Conservation (phyloP, 768 basidiomycete genomes). For the Pisolithus microcarpus region DNA sequence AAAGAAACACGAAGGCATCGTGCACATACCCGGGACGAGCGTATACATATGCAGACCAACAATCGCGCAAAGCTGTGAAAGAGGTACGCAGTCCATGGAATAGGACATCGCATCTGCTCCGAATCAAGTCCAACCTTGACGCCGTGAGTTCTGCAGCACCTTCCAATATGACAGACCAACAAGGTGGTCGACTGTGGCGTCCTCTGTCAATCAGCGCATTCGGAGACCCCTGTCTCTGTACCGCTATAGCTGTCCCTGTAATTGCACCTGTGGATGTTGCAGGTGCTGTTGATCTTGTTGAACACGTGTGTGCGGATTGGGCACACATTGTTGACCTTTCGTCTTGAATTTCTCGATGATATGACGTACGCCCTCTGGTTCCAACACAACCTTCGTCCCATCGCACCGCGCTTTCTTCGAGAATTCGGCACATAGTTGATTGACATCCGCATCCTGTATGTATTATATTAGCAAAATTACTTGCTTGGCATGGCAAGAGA, state of each 20-base stretch:
- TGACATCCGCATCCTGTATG: conserved; percentile 66
- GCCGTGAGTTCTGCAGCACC: no score
- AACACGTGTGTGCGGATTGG: neutral
- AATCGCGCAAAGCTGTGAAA: no score
- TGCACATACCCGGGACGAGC: neutral
- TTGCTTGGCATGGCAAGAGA: no score
- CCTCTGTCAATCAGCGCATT: neutral
- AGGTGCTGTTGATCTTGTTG: conserved; percentile 5
- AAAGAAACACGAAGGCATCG: no score
- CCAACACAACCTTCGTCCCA: conserved; percentile 75
- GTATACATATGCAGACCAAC: no score
- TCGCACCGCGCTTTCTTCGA: conserved; percentile 78
- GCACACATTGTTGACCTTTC: conserved; percentile 14
- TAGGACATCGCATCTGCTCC: no score
- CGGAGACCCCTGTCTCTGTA: neutral
- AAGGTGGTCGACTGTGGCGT: neutral
- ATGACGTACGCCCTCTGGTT: conserved; percentile 37
- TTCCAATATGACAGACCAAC: neutral
- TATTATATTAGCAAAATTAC: conserved; percentile 1
- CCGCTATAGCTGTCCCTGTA: neutral
- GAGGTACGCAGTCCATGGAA: no score
- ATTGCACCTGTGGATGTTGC: neutral
- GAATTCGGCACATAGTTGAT: conserved; percentile 72
- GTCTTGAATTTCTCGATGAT: conserved; percentile 37
- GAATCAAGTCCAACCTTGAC: no score